Evolutionary conservation across 106 monocot genomes (phyloP).

Genomic region (Acorus calamus): DNA sequence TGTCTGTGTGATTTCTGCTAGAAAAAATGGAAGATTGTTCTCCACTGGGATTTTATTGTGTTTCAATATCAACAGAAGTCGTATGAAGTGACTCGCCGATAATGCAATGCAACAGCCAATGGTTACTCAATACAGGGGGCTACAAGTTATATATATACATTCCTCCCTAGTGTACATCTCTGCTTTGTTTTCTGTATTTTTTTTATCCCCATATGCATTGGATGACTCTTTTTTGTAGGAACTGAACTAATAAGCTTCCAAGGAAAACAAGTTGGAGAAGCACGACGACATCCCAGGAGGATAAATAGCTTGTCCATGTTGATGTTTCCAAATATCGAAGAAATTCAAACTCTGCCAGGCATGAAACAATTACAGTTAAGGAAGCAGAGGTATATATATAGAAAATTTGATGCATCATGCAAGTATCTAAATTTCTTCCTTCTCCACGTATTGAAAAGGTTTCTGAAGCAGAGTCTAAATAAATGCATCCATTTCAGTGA

Average conservation of each 20-base stretch:
- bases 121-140: conserved; percentile 39
- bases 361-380: too few relatives aligned
- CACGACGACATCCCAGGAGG: conserved; percentile 31
- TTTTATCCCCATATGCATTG: conserved; percentile 11
- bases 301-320: conserved; percentile 23
- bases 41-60: conserved; percentile 18
- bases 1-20: conserved; percentile 30
- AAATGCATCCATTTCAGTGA: too few relatives aligned
- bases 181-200: not conserved
- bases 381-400: not conserved
- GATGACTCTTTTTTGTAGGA: conserved; percentile 31
- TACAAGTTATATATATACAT: conserved; percentile 10
- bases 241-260: conserved; percentile 13
- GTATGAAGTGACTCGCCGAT: conserved; percentile 27
- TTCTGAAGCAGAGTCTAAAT: too few relatives aligned
- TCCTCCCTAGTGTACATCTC: not conserved
- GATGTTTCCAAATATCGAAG: conserved; percentile 27
- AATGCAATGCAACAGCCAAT: conserved; percentile 49
- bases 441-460: too few relatives aligned
- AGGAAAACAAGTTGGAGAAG: conserved; percentile 39
- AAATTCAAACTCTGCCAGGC: conserved; percentile 26
- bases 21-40: conserved; percentile 17
- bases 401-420: not conserved
- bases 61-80: conserved; percentile 23
- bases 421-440: not conserved